Base-by-base conservation (phyloP, 2,329 filamentous ascomycete genomes). In the Westerdykella aurantiaca region DNA sequence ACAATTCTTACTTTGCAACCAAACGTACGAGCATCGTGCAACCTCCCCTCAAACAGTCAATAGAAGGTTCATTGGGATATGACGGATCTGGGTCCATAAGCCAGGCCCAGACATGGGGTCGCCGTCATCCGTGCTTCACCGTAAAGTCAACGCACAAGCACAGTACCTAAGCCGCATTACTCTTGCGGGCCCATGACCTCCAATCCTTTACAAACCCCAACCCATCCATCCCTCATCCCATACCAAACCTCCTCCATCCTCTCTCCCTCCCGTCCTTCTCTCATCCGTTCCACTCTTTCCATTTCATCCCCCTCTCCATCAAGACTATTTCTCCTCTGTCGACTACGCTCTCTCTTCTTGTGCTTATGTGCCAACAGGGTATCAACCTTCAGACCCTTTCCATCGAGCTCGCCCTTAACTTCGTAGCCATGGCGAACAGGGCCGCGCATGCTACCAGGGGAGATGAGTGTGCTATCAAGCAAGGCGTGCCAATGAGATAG, bases 401-500 rank as follows among this genome's bases (percentile, higher is more conserved):
- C 60, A 34, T 66, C 64, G 4, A 64, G 41, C 42, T 66, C 62
- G 22, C 63, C 62, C 38, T 66, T 67, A 22, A 67, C 61, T 40
- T 67, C 60, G 57, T 58, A 66, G 6, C 67, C 67, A 14, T 51
- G 64, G 0, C 84, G 72, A 0, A 83, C 63, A 1, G 71, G 69
- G 0, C 83, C 82, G 1, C 66, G 58, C 0, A 72, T 63, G 1
- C 68, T 72, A 0, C 69, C 74, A 0, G 86, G 84, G 1, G 83
- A 85, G 48, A 90, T 81, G 37, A 75, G 63, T 0, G 86, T 86
- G n/a, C 75, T 70, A 58, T 89, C 82, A 3, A 90, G 71, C 6
- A 89, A 70, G 1, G 77, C 71, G 60, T 88, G 83, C 86, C 86
- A 90, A 39, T 81, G 76, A 1, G 79, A 74, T 18, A 89, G 76